Evolutionary conservation across 2,329 filamentous ascomycete genomes (phyloP).

Genomic region (Cladosporium sp.): DNA sequence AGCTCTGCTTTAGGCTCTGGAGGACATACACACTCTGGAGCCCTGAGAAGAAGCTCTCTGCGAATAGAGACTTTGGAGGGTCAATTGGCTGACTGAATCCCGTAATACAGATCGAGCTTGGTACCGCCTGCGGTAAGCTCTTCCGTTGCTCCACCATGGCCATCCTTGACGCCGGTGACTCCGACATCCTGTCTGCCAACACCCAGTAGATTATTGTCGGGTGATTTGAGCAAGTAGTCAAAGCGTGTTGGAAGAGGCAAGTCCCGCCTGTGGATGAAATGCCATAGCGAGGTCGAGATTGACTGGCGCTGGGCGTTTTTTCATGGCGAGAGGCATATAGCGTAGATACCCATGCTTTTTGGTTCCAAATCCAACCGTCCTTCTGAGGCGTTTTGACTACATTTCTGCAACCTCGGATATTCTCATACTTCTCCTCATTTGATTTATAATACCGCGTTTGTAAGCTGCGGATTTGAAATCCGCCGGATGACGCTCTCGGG

Average conservation of each 20-base stretch:
- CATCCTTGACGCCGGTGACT: conserved; percentile 15
- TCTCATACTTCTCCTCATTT: too few species aligned
- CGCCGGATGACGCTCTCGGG: too few species aligned
- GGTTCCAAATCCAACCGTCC: conserved; percentile 6
- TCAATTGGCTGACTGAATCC: conserved; percentile 47
- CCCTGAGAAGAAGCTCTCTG: conserved; percentile 82
- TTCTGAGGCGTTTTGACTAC: conserved; percentile 13
- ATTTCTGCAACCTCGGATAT: not conserved
- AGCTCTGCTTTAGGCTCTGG: conserved; percentile 31
- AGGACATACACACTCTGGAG: conserved; percentile 38
- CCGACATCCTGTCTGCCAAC: conserved; percentile 70
- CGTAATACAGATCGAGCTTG: conserved; percentile 78
- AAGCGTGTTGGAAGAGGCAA: conserved; percentile 8
- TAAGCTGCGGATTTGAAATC: too few species aligned
- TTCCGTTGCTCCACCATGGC: conserved; percentile 80
- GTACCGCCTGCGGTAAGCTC: conserved; percentile 97
- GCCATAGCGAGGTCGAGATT: conserved; percentile 7
- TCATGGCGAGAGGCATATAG: conserved; percentile 5
- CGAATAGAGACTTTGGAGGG: conserved; percentile 74
- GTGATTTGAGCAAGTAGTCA: conserved; percentile 12
- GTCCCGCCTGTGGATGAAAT: not conserved
- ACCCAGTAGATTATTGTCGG: conserved; percentile 32
- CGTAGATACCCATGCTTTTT: conserved; percentile 13
- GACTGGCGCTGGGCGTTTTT: conserved; percentile 10
- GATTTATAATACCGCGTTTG: too few species aligned